These are phyloP conservation scores for Ustilago cynodontis DNA, from an alignment of 1,284 basidiomycete genomes.

Conservation along the genomic window DNA sequence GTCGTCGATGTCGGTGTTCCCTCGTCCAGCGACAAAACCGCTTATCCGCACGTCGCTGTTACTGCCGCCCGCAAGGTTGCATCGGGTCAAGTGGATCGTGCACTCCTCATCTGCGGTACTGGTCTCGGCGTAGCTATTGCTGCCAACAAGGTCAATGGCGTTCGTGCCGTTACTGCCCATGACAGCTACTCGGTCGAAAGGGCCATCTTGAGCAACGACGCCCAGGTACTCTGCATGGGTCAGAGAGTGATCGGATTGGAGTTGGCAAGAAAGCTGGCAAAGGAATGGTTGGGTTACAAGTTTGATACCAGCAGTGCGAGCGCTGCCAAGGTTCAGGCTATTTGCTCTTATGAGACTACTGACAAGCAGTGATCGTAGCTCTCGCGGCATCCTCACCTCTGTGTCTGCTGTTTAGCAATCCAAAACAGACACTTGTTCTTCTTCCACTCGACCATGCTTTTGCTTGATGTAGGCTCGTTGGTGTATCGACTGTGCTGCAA, in stretches of 20 bases:
- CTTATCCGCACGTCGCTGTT: conserved; percentile 72
- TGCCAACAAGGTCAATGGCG: conserved; percentile 71
- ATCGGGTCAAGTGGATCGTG: conserved; percentile 71
- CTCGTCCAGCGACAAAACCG: conserved; percentile 67
- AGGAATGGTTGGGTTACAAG: conserved; percentile 72
- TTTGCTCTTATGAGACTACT: conserved; percentile 59
- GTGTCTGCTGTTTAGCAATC: too few relatives aligned
- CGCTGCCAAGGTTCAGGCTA: conserved; percentile 71
- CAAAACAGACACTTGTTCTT: too few relatives aligned
- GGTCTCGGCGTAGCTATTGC: conserved; percentile 72
- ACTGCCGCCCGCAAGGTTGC: conserved; percentile 71
- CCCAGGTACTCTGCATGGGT: conserved; percentile 72
- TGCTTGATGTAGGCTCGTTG: too few relatives aligned
- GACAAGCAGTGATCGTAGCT: conserved; percentile 39
- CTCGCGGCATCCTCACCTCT: not conserved
- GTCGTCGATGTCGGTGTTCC: conserved; percentile 62
- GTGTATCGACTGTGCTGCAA: too few relatives aligned
- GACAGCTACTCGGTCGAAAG: conserved; percentile 72
- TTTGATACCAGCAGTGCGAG: conserved; percentile 71
- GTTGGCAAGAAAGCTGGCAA: conserved; percentile 70
- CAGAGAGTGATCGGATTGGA: conserved; percentile 72
- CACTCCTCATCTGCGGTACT: conserved; percentile 72
- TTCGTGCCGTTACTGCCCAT: conserved; percentile 71
- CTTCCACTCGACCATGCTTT: too few relatives aligned
- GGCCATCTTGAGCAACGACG: conserved; percentile 71